Conservation (phyloP, 306 rosid species). For the Pueraria montana region DNA sequence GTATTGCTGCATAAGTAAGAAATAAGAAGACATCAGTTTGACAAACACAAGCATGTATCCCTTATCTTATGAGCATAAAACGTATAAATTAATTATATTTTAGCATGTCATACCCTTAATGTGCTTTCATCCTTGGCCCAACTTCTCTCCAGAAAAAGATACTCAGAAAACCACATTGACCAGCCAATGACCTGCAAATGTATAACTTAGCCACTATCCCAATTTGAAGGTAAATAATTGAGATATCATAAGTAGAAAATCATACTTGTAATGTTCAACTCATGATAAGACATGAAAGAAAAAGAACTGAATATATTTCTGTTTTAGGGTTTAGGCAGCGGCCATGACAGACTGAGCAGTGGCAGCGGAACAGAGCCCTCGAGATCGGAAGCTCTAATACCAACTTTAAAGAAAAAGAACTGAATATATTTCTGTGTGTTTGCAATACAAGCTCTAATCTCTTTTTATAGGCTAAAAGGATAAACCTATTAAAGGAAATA, state of each 20-base stretch:
- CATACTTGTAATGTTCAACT: background rate
- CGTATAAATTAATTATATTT: background rate
- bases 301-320: background rate
- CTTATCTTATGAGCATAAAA: background rate
- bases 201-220: slow-evolving; percentile 34
- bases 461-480: background rate
- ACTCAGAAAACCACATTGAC: slow-evolving; percentile 99
- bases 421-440: background rate
- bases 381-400: background rate
- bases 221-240: slow-evolving; percentile 9
- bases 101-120: slow-evolving; percentile 67
- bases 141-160: slow-evolving; percentile 94
- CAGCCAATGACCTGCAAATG: slow-evolving; percentile 92
- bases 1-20: slow-evolving; percentile 13
- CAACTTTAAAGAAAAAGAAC: background rate
- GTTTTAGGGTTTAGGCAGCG: too few relatives aligned
- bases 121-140: slow-evolving; percentile 98
- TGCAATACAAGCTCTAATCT: background rate
- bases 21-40: slow-evolving; percentile 33
- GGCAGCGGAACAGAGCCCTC: background rate
- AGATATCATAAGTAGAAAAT: slow-evolving; percentile 17
- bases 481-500: too few relatives aligned
- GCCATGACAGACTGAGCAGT: background rate
- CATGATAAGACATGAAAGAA: background rate
- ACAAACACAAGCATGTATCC: slow-evolving; percentile 8